A percentile compares a stretch with the other conserved stretches of the same genome.
Evolutionary conservation across 2,329 filamentous ascomycete species (phyloP).

Genomic region (Xenosphaeropsis pyriputrescens): DNA sequence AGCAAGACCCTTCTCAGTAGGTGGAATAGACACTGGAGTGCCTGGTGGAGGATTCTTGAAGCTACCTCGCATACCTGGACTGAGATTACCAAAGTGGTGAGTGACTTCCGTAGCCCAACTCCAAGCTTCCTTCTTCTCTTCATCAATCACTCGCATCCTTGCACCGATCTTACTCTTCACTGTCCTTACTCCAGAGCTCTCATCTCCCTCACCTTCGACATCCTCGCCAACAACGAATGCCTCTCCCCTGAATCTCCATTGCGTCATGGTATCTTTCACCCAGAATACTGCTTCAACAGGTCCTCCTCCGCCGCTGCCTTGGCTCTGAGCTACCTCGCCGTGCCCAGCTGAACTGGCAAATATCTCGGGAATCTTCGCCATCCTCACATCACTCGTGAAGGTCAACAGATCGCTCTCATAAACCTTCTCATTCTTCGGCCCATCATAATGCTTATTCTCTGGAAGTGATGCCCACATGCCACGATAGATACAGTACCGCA

Average conservation of each 20-base stretch:
- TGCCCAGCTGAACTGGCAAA: conserved; percentile 33
- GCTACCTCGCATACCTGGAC: conserved; percentile 62
- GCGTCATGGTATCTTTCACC: conserved; percentile 52
- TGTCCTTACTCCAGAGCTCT: conserved; percentile 33
- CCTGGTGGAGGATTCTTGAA: conserved; percentile 64
- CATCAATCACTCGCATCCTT: conserved; percentile 43
- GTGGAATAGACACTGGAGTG: conserved; percentile 35
- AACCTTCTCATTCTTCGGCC: conserved; percentile 51
- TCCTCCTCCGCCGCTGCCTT: conserved; percentile 47
- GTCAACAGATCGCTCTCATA: conserved; percentile 68
- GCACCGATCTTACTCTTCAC: conserved; percentile 43
- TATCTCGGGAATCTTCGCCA: conserved; percentile 69
- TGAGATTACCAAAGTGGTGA: conserved; percentile 80
- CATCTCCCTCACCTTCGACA: conserved; percentile 35
- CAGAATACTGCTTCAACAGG: conserved; percentile 77
- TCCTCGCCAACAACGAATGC: conserved; percentile 65
- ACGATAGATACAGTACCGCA: conserved; percentile 70
- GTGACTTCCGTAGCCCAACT: conserved; percentile 69
- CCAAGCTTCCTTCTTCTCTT: conserved; percentile 27
- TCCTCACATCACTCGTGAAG: conserved; percentile 78
- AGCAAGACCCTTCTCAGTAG: conserved; percentile 24
- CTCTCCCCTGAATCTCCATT: conserved; percentile 73
- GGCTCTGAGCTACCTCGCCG: conserved; percentile 23
- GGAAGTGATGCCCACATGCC: conserved; percentile 69
- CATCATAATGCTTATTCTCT: conserved; percentile 56